Base-by-base conservation (phyloP, 192 early-diverging fungal genomes). In the Phlyctochytrium bullatum region DNA sequence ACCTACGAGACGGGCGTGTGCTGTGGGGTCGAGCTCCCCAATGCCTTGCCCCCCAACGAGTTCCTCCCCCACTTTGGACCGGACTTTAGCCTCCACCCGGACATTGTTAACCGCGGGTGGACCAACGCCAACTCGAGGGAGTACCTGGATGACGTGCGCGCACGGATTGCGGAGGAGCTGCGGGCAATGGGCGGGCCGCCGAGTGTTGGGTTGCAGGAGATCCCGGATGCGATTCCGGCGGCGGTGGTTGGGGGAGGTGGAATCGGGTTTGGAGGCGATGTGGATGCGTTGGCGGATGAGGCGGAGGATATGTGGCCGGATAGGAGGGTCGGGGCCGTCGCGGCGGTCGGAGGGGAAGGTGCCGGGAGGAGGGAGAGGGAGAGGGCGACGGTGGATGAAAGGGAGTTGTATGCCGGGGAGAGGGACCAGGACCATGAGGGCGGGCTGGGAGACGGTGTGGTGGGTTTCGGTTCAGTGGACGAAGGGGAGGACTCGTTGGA, bases 41-140 rank as follows among this genome's bases (percentile, higher is more conserved):
- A 91, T 30, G 88, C 89, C 47, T 80, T 96, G 65, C 93, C 94
- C 0, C 88, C 88, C 66, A 94, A 92, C 69, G 86, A 90, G 64
- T 98, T 95, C 74, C 89, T 87, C 65, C 88, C 88, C 56, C 93
- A 93, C 74, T 98, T 88, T 77, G 93, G 91, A n/a, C 95, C 94
- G 2, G 92, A 97, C 56, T 95, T 90, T 73, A 78, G 81, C 36
- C 74, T 98, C 33, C 91, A 95, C 57, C 88, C 91, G 0, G 81
- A 90, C 33, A 94, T 88, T 67, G 76, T 77, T 1, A 79, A 86
- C 59, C 36, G 61, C 32, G 92, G 91, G 64, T 88, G 90, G 85
- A 84, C 88, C 35, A 92, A 98, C 72, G 82, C 83, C 58, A 98
- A 98, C 74, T 88, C 89, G 3, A 81, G 87, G 36, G 79, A 90